Percentiles rank a stretch among this genome's conserved stretches.
Conservation (phyloP, 2,329 filamentous ascomycete species). For the Colletotrichum zoysiae region DNA sequence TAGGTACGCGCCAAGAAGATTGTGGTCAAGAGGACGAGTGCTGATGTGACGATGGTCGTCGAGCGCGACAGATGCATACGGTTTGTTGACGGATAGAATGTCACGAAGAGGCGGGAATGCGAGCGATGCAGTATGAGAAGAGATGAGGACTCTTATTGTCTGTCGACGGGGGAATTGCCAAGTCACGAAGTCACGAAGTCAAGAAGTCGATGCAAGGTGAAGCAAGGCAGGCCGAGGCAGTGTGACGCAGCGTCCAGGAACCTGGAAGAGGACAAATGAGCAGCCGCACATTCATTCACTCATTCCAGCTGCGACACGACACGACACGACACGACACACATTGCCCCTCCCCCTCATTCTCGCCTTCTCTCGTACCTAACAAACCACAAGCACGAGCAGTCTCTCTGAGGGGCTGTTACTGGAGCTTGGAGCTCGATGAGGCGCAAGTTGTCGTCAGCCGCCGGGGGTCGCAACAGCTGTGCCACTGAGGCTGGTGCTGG, state of each 20-base stretch:
- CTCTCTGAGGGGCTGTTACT: slow-evolving; percentile 7
- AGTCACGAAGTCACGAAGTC: background rate
- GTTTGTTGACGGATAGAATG: background rate
- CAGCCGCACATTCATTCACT: background rate
- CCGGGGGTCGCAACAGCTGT: background rate
- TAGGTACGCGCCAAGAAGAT: slow-evolving; percentile 43
- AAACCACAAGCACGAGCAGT: background rate
- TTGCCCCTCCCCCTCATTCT: slow-evolving; percentile 28
- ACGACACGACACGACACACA: background rate
- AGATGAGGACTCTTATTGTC: slow-evolving; percentile 24
- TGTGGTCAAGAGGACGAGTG: slow-evolving; percentile 42
- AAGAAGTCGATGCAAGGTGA: background rate
- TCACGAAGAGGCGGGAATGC: background rate
- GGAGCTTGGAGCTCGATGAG: slow-evolving; percentile 27
- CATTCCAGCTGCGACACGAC: no score
- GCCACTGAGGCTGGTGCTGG: slow-evolving; percentile 1
- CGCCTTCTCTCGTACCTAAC: background rate
- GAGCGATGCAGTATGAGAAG: background rate
- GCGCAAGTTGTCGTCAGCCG: slow-evolving; percentile 38
- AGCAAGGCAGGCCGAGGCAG: background rate
- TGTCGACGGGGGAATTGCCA: background rate
- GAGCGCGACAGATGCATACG: slow-evolving; percentile 39
- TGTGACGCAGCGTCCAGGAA: slow-evolving; percentile 4
- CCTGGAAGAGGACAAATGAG: slow-evolving; percentile 16
- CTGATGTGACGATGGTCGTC: slow-evolving; percentile 40